A percentile compares a stretch with the other conserved stretches of the same genome.
Evolutionary conservation across 2,329 filamentous ascomycete genomes (phyloP).

Genomic region (Monilinia aucupariae): DNA sequence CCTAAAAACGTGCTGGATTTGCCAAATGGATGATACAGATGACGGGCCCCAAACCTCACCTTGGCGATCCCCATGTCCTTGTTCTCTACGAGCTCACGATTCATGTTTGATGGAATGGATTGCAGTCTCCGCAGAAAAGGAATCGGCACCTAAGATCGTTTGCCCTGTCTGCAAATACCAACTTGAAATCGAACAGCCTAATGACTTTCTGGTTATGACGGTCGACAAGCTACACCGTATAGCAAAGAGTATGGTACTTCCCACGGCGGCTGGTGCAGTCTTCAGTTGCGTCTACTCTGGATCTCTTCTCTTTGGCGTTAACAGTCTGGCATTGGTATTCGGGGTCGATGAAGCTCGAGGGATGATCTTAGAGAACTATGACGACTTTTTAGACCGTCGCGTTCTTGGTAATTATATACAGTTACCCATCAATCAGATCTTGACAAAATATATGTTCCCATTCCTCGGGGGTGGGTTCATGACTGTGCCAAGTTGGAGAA

Average conservation of each 20-base stretch:
- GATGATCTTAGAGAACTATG: constrained; percentile 18
- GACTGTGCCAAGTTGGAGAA: constrained; percentile 19
- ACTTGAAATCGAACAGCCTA: constrained; percentile 70
- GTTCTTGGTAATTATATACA: constrained; percentile 3
- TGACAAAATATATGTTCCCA: constrained; percentile 22
- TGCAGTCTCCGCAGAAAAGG: constrained; percentile 52
- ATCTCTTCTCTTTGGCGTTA: constrained; percentile 53
- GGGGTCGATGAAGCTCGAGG: constrained; percentile 52
- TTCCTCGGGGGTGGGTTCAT: constrained; percentile 26
- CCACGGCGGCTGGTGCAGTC: constrained; percentile 32
- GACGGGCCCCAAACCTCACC: constrained; percentile 41
- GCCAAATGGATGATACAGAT: constrained; percentile 52
- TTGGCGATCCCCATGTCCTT: constrained; percentile 88
- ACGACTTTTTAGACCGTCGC: constrained; percentile 4
- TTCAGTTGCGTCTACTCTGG: constrained; percentile 45
- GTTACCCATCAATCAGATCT: neutral
- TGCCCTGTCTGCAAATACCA: constrained; percentile 87
- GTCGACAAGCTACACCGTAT: constrained; percentile 25
- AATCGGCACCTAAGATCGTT: constrained; percentile 66
- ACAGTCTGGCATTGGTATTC: constrained; percentile 61
- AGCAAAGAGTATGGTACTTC: constrained; percentile 27
- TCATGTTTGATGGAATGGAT: constrained; percentile 88
- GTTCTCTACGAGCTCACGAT: constrained; percentile 86
- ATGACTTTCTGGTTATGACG: constrained; percentile 58
- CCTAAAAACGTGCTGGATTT: constrained; percentile 55